Evolutionary conservation across 208 protist species (phyloP), one percentile per base, ranked within the genome.

Genomic region (Naegleria fowleri): DNA sequence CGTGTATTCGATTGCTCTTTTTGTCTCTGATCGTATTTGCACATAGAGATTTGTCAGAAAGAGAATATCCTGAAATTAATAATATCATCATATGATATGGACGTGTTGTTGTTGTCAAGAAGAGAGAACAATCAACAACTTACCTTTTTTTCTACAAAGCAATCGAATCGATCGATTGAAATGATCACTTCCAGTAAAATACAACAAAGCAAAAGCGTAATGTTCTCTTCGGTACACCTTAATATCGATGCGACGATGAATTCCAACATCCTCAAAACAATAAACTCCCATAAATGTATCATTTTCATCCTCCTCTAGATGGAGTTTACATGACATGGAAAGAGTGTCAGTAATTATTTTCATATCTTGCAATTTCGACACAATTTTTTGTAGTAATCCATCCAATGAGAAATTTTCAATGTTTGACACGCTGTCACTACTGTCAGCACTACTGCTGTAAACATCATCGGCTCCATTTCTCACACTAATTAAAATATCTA

Each of bases 101-200:
- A n/a, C n/a, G n/a, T n/a, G n/a, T n/a, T n/a, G n/a, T n/a, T n/a
- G n/a, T n/a, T n/a, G n/a, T n/a, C n/a, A n/a, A n/a, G n/a, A n/a
- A n/a, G n/a, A n/a, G n/a, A n/a, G n/a, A n/a, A n/a, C n/a, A n/a
- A n/a, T n/a, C n/a, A n/a, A n/a, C n/a, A n/a, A 48, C 43, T 15
- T 48, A 48, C 93, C 93, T 19, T 86, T 91, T 85, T 93, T 91
- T 29, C 93, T 41, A 29, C 75, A 55, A 40, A 83, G 93, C 0
- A 93, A 87, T 39, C 93, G 88, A 92, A 95, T 95, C 2, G 91
- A 92, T 33, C 94, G 86, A 90, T 95, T 95, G 90, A 95, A 95
- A 88, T 95, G 91, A 90, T 93, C 90, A 52, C 84, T 92, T 22
- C 94, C 94, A 15, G 94, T 95, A 92, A 95, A 95, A 90, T 95